Evolutionary conservation across 129 eudicot genomes (phyloP).

Genomic region (Tagetes erecta): DNA sequence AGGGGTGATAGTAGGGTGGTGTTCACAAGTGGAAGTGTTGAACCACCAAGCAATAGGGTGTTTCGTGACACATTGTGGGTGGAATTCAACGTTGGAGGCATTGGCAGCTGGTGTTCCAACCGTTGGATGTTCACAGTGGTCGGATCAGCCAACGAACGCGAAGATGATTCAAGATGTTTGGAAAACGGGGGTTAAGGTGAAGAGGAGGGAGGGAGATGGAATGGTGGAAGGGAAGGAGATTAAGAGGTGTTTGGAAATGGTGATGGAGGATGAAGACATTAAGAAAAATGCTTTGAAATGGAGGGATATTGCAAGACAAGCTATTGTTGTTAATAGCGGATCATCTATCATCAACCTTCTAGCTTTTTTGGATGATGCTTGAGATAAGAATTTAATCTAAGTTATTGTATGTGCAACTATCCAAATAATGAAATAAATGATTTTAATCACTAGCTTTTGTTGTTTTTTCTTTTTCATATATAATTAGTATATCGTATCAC

Average conservation of each 20-base stretch:
- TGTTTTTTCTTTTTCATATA: too few species aligned
- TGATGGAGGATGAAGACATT: constrained; percentile 18
- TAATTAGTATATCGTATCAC: too few species aligned
- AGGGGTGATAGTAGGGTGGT: constrained; percentile 57
- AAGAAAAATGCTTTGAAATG: constrained; percentile 28
- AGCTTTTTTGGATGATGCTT: constrained; percentile 14
- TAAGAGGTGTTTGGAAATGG: constrained; percentile 24
- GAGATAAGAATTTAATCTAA: neutral
- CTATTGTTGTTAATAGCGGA: constrained; percentile 22
- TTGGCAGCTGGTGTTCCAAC: constrained; percentile 60
- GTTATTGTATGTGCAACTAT: too few species aligned
- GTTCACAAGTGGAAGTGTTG: constrained; percentile 50
- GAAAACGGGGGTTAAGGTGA: constrained; percentile 60
- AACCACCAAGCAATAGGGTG: constrained; percentile 55
- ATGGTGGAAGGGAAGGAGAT: constrained; percentile 31
- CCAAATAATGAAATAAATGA: too few species aligned
- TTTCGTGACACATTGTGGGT: constrained; percentile 65
- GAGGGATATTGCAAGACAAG: constrained; percentile 17
- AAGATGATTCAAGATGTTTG: constrained; percentile 64
- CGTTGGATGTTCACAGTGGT: constrained; percentile 67
- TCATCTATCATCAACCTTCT: constrained; percentile 17
- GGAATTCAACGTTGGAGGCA: constrained; percentile 67
- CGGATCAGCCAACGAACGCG: constrained; percentile 60
- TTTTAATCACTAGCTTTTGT: too few species aligned
- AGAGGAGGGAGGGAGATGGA: constrained; percentile 39